Evolutionary conservation across 2,329 filamentous ascomycete species (phyloP), one percentile per base, ranked within the genome.

Genomic region (Cladobotryum mycophilum): DNA sequence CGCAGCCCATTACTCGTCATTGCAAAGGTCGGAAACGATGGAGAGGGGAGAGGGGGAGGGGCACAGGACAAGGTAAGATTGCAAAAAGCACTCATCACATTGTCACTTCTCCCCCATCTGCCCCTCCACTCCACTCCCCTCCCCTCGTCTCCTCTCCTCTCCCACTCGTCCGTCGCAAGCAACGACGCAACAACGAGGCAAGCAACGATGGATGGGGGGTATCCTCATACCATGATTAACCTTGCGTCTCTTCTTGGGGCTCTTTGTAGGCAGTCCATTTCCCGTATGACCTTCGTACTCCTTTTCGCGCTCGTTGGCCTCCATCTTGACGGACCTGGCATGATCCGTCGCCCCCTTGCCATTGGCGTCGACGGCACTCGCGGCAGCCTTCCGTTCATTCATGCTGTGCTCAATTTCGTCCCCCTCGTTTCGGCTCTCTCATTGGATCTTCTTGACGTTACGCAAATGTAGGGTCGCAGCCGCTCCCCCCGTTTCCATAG

Each of bases 231-330:
- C 88, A 73, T 92, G 88, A 75, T 90, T 91, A 60, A 92, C 88
- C 75, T 92, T 92, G 76, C 88, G 86, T 72, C 88, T 80, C 78
- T 90, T 91, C 75, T 89, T 91, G 45, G 85, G 84, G 67, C 82
- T 87, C 69, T 79, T 77, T 58, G 71, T 60, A 17, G 49, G 25
- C 42, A 22, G 13, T 34, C 33, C 51, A 30, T 38, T 49, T 15
- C 35, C 15, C 14, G n/a, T 59, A 41, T 53, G 56, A 43, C 49
- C 50, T 43, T 55, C 59, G 49, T 59, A 54, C 49, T 64, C 60
- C 48, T 65, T 66, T 45, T 60, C 60, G 48, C 57, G 61, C 55
- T 64, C 62, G 48, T 61, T 64, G 47, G 59, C 57, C 55, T 67
- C 67, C 51, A 57, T 59, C 45, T 60, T 55, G 48, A 63, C 61